Evolutionary conservation across 257 asterid genomes (phyloP), one percentile per base, ranked within the genome.

Genomic region (Solanum sitiens): DNA sequence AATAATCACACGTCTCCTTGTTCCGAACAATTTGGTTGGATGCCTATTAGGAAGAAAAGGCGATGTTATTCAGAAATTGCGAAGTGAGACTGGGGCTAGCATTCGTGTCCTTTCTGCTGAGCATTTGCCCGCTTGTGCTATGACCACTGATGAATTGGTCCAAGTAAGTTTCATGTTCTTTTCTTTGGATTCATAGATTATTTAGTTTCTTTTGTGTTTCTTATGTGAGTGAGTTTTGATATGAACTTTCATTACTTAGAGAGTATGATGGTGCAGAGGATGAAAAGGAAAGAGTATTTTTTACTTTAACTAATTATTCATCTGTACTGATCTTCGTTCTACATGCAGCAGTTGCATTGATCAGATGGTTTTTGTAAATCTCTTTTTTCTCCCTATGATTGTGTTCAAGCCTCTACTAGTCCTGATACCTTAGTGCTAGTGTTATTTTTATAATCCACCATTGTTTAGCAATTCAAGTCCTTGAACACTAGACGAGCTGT

Each of bases 21-120:
- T 95, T 85, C 91, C 95, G 50, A 92, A 90, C 88, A 91, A 92
- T 88, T 67, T 90, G 89, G 95, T 94, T 84, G 98, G 98, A 85
- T 94, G 98, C 83, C 90, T 95, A 83, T 86, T 95, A 87, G 98
- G 98, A 53, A 93, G 91, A 91, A 94, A 94, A 87, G 95, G 98
- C 50, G 98, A 95, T 85, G 97, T 95, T 89, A 95, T 95, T 88
- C 98, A 94, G 92, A 92, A 94, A 91, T 91, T 94, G 90, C 94
- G 98, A 68, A 92, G 92, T 63, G 95, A 94, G 90, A 94, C 96
- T 86, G 94, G 97, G 91, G 98, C 98, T 88, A 93, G 90, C 91
- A 94, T 95, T 88, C 97, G 96, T 47, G 91, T 95, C 90, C 94
- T 91, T 84, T 92, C 97, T 27, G 91, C 95, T 23, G 98, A 94